A percentile compares a stretch with the other conserved stretches of the same genome.
Evolutionary conservation across 2,329 filamentous ascomycete species (phyloP).

Genomic region (Fusarium palustre): DNA sequence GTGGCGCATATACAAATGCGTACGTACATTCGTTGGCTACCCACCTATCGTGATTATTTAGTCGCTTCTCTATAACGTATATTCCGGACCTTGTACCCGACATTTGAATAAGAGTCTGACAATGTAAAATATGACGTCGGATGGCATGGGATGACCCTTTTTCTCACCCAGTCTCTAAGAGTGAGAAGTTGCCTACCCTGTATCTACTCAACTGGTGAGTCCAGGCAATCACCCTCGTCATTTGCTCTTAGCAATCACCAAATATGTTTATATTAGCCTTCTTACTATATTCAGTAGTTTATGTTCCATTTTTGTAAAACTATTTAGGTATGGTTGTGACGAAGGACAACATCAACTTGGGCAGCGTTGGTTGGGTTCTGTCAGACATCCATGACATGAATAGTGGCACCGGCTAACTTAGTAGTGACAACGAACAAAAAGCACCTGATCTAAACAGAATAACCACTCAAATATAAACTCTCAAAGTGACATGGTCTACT

Average conservation of each 20-base stretch:
- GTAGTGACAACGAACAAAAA: background rate
- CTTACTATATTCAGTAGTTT: background rate
- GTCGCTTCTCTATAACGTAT: background rate
- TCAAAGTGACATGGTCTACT: background rate
- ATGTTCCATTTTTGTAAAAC: background rate
- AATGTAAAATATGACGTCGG: constrained; percentile 14
- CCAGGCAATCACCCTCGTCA: background rate
- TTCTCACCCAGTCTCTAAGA: constrained; percentile 13
- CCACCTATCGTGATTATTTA: background rate
- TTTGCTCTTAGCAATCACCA: accelerated
- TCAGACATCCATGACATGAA: background rate
- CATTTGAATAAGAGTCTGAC: constrained; percentile 17
- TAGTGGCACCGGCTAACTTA: background rate
- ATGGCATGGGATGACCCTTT: constrained; percentile 24
- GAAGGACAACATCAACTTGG: background rate
- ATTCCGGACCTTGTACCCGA: constrained; percentile 14
- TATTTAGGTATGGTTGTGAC: background rate
- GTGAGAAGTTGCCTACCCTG: background rate
- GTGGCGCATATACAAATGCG: background rate
- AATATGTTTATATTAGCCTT: too few species aligned
- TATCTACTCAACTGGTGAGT: background rate
- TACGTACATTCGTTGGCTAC: background rate
- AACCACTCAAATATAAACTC: background rate
- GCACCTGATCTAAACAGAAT: background rate
- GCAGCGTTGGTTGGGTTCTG: background rate